These are phyloP conservation scores for Sarocladiaceae sp. DNA, from an alignment of 2,329 filamentous ascomycete species.

Conservation along the genomic window DNA sequence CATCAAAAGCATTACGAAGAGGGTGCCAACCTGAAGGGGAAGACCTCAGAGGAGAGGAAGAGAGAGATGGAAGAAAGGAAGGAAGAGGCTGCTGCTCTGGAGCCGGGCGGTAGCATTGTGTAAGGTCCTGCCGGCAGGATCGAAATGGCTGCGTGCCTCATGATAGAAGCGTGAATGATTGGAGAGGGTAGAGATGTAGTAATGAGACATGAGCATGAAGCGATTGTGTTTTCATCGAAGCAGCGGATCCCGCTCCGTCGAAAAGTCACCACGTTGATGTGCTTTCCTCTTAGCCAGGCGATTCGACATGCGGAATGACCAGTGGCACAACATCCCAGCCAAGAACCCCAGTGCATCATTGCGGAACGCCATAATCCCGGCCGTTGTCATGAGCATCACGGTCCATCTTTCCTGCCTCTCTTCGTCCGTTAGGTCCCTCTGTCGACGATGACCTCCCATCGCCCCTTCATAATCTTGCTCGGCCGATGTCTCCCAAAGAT, in stretches of 20 bases:
- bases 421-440: conserved; percentile 52
- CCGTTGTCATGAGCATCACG: conserved; percentile 84
- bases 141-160: neutral
- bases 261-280: conserved; percentile 9
- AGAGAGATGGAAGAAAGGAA: conserved; percentile 5
- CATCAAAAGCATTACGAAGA: conserved; percentile 19
- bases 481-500: conserved; percentile 51
- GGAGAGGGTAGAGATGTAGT: neutral
- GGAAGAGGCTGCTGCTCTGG: conserved; percentile 4
- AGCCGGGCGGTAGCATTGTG: conserved; percentile 5
- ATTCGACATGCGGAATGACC: conserved; percentile 50
- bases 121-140: neutral
- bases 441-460: conserved; percentile 23
- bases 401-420: conserved; percentile 74
- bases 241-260: conserved; percentile 24
- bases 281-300: conserved; percentile 32
- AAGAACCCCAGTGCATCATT: conserved; percentile 87
- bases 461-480: conserved; percentile 26
- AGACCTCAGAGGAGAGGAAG: conserved; percentile 6
- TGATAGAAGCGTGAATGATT: neutral
- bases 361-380: conserved; percentile 73
- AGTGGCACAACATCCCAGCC: conserved; percentile 74
- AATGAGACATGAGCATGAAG: neutral
- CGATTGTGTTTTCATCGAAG: conserved; percentile 16
- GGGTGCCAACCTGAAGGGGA: neutral